Evolutionary conservation across 164 flowering plant species (phyloP), one percentile per base, ranked within the genome.

Genomic region (Buxus sempervirens): DNA sequence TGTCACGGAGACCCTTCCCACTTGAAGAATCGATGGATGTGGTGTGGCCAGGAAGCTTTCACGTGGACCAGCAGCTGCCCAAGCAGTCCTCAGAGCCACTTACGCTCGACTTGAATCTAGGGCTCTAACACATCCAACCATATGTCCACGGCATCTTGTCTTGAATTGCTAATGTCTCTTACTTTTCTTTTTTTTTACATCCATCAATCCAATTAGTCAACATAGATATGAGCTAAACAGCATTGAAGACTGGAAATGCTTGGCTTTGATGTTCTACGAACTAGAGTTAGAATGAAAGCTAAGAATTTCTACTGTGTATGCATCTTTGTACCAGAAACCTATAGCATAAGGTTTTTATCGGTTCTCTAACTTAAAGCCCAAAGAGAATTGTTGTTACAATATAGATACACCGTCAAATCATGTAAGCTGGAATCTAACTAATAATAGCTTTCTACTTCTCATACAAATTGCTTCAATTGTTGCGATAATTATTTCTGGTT

Each of bases 31-130:
- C 75, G 15, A 66, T 61, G 63, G 74, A 75, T 49, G 20, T 49
- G 68, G 65, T 76, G 68, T 86, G 90, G 90, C 88, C 85, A 23
- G 85, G 90, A 27, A 86, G 88, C 74, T 86, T 81, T 63, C 82
- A 76, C 32, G 65, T 79, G 64, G 79, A 75, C 60, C 70, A 57
- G 42, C 78, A 69, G 57, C 66, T 21, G 62, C 65, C 70, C 58
- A 72, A 73, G 60, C 78, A 72, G 48, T 67, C 71, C 58, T 53
- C 82, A 38, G 80, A 82, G 57, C 69, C 64, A 53, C 62, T 42
- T 32, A 78, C 77, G 75, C 80, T 86, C 49, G 94, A 89, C 77
- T 74, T 89, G 60, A 83, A 76, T 70, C 89, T 89, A 9, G 68
- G 85, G 18, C 90, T 89, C 70, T 87, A 73, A 82, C 56, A 23